Base-by-base conservation (phyloP, 2,329 filamentous ascomycete species). In the Trichoderma koningii region DNA sequence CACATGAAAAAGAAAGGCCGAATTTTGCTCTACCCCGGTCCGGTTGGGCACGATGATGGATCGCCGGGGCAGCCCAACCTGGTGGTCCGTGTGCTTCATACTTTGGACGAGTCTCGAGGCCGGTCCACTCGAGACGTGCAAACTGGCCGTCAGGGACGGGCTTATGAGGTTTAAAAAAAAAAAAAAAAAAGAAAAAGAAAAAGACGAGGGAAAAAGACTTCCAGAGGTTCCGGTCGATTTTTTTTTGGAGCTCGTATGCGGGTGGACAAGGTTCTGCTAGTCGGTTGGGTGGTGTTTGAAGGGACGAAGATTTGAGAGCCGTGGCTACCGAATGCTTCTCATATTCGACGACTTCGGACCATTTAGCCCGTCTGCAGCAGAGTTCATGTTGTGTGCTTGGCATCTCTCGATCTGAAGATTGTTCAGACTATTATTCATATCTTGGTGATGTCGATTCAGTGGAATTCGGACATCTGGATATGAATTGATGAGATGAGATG, bases 11-110 rank as follows among this genome's bases (percentile, higher is more conserved):
- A 62, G n/a, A 45, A 45, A 59, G 42, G 48, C 63, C 53, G 53
- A 50, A 47, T 38, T 26, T 23, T 64, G 26, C 52, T 60, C 47
- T n/a, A 26, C 19, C 53, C 63, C 63, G n/a, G 63, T 65, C 48
- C 17, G 7, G 38, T 65, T 65, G 63, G 63, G 63, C 63, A 59
- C 44, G 41, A 59, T 52, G 21, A 57, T 55, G 52, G 26, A 30
- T 28, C 26, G n/a, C 7, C 23, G 23, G 48, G 38, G 63, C 53
- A 65, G 63, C 63, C 63, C 63, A 65, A 65, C 48, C 41, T 53
- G 21, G 28, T 12, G 21, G 21, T 34, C 51, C 30, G 30, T 30
- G 30, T 30, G 30, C 30, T 30, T 30, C 30, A 30, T 7, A 30
- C 30, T 9, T 30, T 30, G 30, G 7, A 30, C 30, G 30, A 51